A percentile compares a stretch with the other conserved stretches of the same genome.
phyloP scores from a whole-genome alignment of 2,329 filamentous ascomycete genomes.

The Talaromyces marneffei region DNA sequence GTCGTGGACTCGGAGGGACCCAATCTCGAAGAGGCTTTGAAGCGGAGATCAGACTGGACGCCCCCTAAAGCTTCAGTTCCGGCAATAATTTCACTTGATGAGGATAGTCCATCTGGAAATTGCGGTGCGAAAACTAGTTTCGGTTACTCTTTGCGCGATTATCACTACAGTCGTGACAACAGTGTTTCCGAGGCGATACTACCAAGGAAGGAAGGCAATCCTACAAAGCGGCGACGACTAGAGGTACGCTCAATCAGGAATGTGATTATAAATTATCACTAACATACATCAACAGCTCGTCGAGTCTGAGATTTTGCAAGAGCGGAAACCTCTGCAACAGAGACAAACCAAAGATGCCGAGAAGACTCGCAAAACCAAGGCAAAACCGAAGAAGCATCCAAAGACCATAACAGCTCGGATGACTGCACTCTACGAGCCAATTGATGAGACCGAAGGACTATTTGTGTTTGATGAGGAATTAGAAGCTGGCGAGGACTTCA shows the following conservation, averaged over 20 bases:
- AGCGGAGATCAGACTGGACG: conserved; percentile 61
- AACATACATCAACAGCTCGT: conserved; percentile 3
- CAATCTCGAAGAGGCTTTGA: conserved; percentile 44
- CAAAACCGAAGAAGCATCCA: conserved; percentile 59
- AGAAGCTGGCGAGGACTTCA: neutral
- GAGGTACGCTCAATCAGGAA: conserved; percentile 25
- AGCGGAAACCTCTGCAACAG: neutral
- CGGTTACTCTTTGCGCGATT: conserved; percentile 35
- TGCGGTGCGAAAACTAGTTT: conserved; percentile 21
- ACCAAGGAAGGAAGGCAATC: conserved; percentile 19
- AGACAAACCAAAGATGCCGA: conserved; percentile 12
- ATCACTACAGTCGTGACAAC: conserved; percentile 31
- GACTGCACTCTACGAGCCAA: conserved; percentile 60
- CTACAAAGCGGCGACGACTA: conserved; percentile 35
- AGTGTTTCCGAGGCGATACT: conserved; percentile 15
- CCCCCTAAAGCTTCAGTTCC: conserved; percentile 49
- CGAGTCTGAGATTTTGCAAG: neutral
- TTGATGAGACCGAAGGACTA: conserved; percentile 23
- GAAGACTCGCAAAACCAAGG: neutral
- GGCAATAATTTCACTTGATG: conserved; percentile 13
- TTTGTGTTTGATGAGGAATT: conserved; percentile 16
- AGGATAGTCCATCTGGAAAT: neutral
- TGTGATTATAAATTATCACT: neutral
- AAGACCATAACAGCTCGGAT: conserved; percentile 74
- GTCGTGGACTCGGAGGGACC: conserved; percentile 20